Conservation (phyloP, 1,284 basidiomycete species). For the Wolfiporia cocos region DNA sequence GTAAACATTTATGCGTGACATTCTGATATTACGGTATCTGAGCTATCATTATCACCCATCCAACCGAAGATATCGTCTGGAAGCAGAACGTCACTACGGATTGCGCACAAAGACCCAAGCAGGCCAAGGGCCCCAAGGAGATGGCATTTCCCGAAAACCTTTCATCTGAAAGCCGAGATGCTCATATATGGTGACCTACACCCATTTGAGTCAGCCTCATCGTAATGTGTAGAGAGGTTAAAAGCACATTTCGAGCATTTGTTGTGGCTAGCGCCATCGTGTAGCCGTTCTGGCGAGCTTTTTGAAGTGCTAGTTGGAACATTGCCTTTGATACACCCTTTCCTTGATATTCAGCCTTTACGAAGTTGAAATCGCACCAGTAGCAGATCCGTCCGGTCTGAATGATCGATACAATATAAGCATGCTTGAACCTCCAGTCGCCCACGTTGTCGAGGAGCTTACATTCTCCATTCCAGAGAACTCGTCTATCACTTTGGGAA, state of each 20-base stretch:
- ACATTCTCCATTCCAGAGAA: constrained; percentile 2
- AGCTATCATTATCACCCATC: no score
- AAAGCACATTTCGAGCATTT: not conserved
- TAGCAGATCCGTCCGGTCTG: constrained; percentile 9
- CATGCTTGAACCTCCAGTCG: not conserved
- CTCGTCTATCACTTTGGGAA: constrained; percentile 6
- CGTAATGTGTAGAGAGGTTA: not conserved
- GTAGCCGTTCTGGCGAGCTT: not conserved
- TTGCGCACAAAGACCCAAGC: not conserved
- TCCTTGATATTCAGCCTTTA: constrained; percentile 10
- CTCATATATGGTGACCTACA: not conserved
- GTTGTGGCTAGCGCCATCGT: constrained; percentile 3
- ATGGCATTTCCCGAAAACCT: not conserved
- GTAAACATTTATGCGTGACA: no score
- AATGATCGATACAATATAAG: not conserved
- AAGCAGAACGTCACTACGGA: no score
- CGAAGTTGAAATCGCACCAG: constrained; percentile 15
- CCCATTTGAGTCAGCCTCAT: not conserved
- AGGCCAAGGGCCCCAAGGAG: not conserved
- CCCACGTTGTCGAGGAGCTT: not conserved
- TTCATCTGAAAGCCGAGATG: not conserved
- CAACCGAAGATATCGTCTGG: no score
- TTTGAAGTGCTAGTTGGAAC: constrained; percentile 8
- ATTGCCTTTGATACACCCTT: constrained; percentile 11
- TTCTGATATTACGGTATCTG: no score